Evolutionary conservation across 2,329 filamentous ascomycete species (phyloP).

Genomic region (Ceratocystis albifundus): DNA sequence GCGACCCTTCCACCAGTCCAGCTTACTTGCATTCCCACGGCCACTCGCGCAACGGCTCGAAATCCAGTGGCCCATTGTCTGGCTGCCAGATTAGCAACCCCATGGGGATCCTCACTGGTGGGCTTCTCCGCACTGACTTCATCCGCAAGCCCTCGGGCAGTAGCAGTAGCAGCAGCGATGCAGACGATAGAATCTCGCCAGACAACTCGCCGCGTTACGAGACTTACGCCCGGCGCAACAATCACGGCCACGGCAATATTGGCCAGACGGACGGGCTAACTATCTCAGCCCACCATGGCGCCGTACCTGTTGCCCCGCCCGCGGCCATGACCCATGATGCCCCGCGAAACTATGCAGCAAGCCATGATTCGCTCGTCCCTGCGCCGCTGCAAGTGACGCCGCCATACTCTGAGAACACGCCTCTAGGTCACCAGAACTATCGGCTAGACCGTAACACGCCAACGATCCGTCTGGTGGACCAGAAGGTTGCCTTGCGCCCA

Average conservation of each 20-base stretch:
- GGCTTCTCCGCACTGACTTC: conserved; percentile 42
- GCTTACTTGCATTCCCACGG: conserved; percentile 1
- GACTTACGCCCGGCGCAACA: not conserved
- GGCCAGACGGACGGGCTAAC: conserved; percentile 19
- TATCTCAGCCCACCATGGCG: conserved; percentile 14
- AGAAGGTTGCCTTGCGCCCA: conserved; percentile 25
- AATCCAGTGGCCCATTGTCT: conserved; percentile 32
- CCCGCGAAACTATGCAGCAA: conserved; percentile 1
- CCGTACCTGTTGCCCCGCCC: conserved; percentile 21
- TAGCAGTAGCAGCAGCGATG: not conserved
- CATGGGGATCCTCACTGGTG: conserved; percentile 33
- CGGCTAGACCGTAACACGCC: conserved; percentile 5
- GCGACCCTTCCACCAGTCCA: conserved; percentile 11
- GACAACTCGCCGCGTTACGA: conserved; percentile 21
- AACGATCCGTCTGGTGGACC: conserved; percentile 21
- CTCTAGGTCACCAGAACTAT: conserved; percentile 24
- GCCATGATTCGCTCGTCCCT: conserved; percentile 20
- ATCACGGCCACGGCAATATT: conserved; percentile 11
- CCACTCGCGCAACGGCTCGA: conserved; percentile 24
- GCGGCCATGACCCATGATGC: conserved; percentile 15
- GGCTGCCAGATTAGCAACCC: conserved; percentile 45
- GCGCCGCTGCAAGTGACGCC: conserved; percentile 26
- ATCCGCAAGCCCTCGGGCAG: conserved; percentile 33
- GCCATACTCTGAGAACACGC: conserved; percentile 33
- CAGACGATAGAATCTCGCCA: conserved; percentile 13